Evolutionary conservation across 164 flowering plant genomes (phyloP), one percentile per base, ranked within the genome.

Genomic region (Saururus chinensis): DNA sequence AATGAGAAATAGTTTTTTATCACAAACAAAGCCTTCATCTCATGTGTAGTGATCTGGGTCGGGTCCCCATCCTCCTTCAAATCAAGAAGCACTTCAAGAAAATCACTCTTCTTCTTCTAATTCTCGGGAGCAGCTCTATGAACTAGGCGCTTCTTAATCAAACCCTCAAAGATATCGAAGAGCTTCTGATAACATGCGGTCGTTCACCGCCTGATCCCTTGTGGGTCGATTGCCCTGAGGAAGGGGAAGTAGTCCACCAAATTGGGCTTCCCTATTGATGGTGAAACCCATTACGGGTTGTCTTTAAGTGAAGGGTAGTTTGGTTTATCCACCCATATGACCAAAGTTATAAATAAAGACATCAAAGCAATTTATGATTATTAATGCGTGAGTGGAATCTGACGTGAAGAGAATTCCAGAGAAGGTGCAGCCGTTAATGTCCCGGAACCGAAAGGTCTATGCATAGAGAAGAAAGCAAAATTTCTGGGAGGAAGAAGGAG

Each of bases 201-300:
- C 41, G 53, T 24, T 0, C 66, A 19, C 10, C 51, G 42, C 24
- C 56, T 35, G 2, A 63, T 25, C 17, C 71, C 71, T 40, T 51
- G 67, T 42, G 63, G 51, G 26, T 68, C 71, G 7, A 63, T 30
- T 0, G 1, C 4, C 40, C 67, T 52, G 24, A 68, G 41, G 3
- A 59, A 17, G 0, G 71, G 67, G 60, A 62, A 68, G 52, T 30
- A 68, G 53, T 68, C 71, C 16, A 61, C 12, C 8, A 57, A 16
- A 24, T 68, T 68, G 8, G 74, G 73, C 20, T 11, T 69, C 23
- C 64, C 76, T n/a, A n/a, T n/a, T n/a, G n/a, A n/a, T n/a, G n/a
- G n/a, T n/a, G n/a, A n/a, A n/a, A n/a, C n/a, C n/a, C n/a, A n/a
- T n/a, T n/a, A n/a, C n/a, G n/a, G n/a, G n/a, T n/a, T n/a, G n/a